These are phyloP conservation scores for Thelephora terrestris DNA, from an alignment of 1,284 basidiomycete species.

Conservation along the genomic window DNA sequence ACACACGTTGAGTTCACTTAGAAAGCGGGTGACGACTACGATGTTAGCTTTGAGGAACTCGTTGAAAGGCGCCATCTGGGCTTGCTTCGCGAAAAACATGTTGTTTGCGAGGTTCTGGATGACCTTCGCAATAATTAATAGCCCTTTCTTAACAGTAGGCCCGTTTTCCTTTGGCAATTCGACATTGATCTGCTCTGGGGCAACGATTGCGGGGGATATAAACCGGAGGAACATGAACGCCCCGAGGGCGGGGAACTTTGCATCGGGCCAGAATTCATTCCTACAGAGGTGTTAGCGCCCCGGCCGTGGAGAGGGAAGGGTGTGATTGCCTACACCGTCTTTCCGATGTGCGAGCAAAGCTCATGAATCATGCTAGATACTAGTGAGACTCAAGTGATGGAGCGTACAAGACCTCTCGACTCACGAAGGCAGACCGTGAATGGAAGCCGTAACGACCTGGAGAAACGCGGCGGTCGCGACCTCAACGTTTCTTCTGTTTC, in stretches of 20 bases:
- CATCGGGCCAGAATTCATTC: slow-evolving; percentile 66
- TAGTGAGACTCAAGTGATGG: neutral
- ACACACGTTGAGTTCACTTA: slow-evolving; percentile 72
- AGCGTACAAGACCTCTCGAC: slow-evolving; percentile 19
- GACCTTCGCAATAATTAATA: slow-evolving; percentile 83
- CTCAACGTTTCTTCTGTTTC: slow-evolving; percentile 67
- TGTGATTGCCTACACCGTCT: slow-evolving; percentile 57
- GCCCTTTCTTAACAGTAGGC: slow-evolving; percentile 56
- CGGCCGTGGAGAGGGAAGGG: neutral
- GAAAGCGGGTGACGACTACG: slow-evolving; percentile 69
- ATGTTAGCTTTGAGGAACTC: slow-evolving; percentile 72
- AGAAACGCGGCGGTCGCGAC: slow-evolving; percentile 71
- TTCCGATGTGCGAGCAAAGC: slow-evolving; percentile 77
- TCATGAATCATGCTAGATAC: slow-evolving; percentile 71
- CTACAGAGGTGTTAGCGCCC: slow-evolving; percentile 21
- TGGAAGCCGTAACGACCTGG: slow-evolving; percentile 64
- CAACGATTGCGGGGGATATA: slow-evolving; percentile 79
- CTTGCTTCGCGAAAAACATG: slow-evolving; percentile 83
- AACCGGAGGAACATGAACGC: slow-evolving; percentile 90
- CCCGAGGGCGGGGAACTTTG: slow-evolving; percentile 79
- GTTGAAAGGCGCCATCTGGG: slow-evolving; percentile 77
- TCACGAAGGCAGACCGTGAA: slow-evolving; percentile 66
- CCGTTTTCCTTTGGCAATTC: slow-evolving; percentile 57
- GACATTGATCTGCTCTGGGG: slow-evolving; percentile 78
- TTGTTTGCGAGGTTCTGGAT: slow-evolving; percentile 92